These are phyloP conservation scores for Fusarium oligoseptatum DNA, from an alignment of 2,329 filamentous ascomycete genomes.

Conservation along the genomic window DNA sequence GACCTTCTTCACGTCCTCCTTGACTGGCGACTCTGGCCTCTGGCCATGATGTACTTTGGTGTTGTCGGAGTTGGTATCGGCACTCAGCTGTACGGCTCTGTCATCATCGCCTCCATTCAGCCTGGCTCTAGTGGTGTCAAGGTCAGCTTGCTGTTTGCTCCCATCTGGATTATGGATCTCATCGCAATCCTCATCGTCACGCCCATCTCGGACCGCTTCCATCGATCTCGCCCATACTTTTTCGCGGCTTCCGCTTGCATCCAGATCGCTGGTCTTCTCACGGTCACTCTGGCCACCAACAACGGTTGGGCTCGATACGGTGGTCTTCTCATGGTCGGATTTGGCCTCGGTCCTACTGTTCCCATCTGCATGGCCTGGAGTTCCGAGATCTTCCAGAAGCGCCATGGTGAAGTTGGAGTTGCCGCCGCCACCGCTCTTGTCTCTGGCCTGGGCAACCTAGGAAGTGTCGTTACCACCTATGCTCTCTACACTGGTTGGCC, in stretches of 20 bases:
- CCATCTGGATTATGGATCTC: slow-evolving; percentile 95
- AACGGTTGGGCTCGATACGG: slow-evolving; percentile 88
- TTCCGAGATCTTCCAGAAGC: slow-evolving; percentile 88
- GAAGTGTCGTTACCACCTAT: slow-evolving; percentile 89
- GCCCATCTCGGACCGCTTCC: slow-evolving; percentile 88
- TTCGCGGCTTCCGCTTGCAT: slow-evolving; percentile 82
- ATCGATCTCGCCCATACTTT: slow-evolving; percentile 82
- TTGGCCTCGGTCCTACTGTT: slow-evolving; percentile 90
- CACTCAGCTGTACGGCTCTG: slow-evolving; percentile 87
- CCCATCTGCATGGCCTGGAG: slow-evolving; percentile 97
- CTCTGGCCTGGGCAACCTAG: slow-evolving; percentile 87
- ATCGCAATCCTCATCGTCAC: slow-evolving; percentile 88
- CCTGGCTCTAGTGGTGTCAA: slow-evolving; percentile 78
- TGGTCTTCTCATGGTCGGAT: slow-evolving; percentile 89
- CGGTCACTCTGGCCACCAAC: slow-evolving; percentile 78
- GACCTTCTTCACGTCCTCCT: slow-evolving; percentile 79
- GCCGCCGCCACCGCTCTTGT: slow-evolving; percentile 88
- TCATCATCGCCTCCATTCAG: slow-evolving; percentile 87
- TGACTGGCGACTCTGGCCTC: slow-evolving; percentile 90
- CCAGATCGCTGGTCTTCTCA: slow-evolving; percentile 85
- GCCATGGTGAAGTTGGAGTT: slow-evolving; percentile 91
- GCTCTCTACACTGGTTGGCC: slow-evolving; percentile 91
- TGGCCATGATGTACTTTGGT: slow-evolving; percentile 93
- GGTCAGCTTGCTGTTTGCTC: slow-evolving; percentile 86
- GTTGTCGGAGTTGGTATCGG: slow-evolving; percentile 94